These are phyloP conservation scores for Auriscalpium microsporum DNA, from an alignment of 768 basidiomycete species.

Conservation along the genomic window DNA sequence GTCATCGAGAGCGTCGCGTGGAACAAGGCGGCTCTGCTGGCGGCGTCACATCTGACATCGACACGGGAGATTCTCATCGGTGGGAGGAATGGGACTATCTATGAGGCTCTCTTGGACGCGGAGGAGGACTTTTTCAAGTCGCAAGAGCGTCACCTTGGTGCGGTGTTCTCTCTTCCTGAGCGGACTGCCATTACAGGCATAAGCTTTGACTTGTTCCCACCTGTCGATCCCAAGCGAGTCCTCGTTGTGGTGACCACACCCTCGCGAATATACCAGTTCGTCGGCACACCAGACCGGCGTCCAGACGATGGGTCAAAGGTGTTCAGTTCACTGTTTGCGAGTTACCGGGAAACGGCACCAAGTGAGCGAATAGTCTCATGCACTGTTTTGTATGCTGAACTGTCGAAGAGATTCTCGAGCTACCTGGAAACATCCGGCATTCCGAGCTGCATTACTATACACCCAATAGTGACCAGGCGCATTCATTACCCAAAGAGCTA, in stretches of 20 bases:
- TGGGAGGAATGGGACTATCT: slow-evolving; percentile 74
- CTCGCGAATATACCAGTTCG: slow-evolving; percentile 85
- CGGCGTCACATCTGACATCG: slow-evolving; percentile 60
- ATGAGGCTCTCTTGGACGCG: slow-evolving; percentile 83
- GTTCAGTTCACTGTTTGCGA: slow-evolving; percentile 65
- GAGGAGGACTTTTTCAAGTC: slow-evolving; percentile 91
- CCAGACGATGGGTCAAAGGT: slow-evolving; percentile 70
- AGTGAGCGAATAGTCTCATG: slow-evolving; percentile 43
- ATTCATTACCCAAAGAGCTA: slow-evolving; percentile 61
- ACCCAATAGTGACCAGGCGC: slow-evolving; percentile 57
- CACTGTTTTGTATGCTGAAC: slow-evolving; percentile 17
- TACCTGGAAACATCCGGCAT: slow-evolving; percentile 67
- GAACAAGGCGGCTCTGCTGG: slow-evolving; percentile 65
- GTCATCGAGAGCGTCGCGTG: slow-evolving; percentile 88
- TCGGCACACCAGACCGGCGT: slow-evolving; percentile 56
- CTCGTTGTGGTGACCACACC: slow-evolving; percentile 80
- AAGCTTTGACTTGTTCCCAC: slow-evolving; percentile 69
- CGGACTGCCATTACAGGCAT: slow-evolving; percentile 78
- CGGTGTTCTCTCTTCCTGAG: slow-evolving; percentile 73
- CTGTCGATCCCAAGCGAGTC: slow-evolving; percentile 49
- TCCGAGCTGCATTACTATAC: slow-evolving; percentile 81
- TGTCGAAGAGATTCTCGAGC: slow-evolving; percentile 73
- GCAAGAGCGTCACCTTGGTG: slow-evolving; percentile 68
- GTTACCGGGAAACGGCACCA: slow-evolving; percentile 68
- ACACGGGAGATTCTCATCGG: slow-evolving; percentile 85